phyloP scores from a whole-genome alignment of 1,284 basidiomycete species.

The Termitomyces sp. region DNA sequence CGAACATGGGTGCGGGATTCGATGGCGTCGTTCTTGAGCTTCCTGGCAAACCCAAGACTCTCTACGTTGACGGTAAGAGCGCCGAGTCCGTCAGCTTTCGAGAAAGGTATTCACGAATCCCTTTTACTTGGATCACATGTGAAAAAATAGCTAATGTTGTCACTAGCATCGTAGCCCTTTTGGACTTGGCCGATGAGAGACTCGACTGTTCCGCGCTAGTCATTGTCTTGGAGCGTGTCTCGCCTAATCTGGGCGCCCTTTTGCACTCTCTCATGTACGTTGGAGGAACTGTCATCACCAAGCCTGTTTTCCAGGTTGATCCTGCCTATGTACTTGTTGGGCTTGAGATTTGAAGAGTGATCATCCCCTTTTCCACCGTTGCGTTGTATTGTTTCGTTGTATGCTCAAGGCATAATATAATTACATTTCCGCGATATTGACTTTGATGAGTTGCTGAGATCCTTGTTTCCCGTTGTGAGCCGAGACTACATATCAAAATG shows the following conservation, averaged over 20 bases:
- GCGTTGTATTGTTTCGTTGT: not conserved
- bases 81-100: constrained; percentile 70
- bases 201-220: constrained; percentile 72
- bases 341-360: constrained; percentile 53
- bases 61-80: constrained; percentile 79
- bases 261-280: constrained; percentile 82
- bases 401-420: not conserved
- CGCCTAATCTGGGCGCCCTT: constrained; percentile 52
- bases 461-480: not conserved
- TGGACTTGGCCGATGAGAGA: constrained; percentile 77
- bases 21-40: constrained; percentile 72
- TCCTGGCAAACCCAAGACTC: constrained; percentile 63
- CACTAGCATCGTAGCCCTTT: constrained; percentile 69
- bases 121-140: constrained; percentile 9
- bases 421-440: not conserved
- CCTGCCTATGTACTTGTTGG: constrained; percentile 72
- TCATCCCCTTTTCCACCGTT: not conserved
- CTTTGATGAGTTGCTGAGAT: not conserved
- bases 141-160: not conserved
- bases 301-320: constrained; percentile 67
- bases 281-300: constrained; percentile 71
- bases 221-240: constrained; percentile 64
- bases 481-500: not conserved
- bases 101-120: constrained; percentile 66
- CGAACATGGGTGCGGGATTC: constrained; percentile 61